Evolutionary conservation across 2,329 filamentous ascomycete species (phyloP), one percentile per base, ranked within the genome.

Genomic region (Westerdykella ornata): DNA sequence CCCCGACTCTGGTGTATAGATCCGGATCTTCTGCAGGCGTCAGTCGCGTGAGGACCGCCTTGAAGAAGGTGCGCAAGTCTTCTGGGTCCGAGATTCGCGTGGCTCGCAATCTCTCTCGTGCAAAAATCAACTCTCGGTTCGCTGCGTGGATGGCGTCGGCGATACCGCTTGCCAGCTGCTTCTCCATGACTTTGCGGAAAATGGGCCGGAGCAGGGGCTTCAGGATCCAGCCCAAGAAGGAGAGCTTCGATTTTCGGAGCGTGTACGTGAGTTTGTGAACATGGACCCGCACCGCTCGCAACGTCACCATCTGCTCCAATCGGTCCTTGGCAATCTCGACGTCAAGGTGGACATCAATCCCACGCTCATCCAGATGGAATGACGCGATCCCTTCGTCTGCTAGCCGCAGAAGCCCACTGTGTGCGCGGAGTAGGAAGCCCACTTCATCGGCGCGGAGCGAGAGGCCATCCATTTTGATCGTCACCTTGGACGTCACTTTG

Each of bases 201-300:
- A 96, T 73, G 1, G 88, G 88, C 20, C 86, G 82, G 3, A 96
- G 71, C 12, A 96, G 67, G 0, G 89, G 90, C 65, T 89, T 92
- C 56, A 94, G 72, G 3, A 95, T 62, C 85, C 87, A 95, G 12
- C 83, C 80, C 1, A 94, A 63, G 63, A 84, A 85, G 19, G 79
- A 77, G 64, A 94, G 84, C 59, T 81, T 87, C 63, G 81, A 87
- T 62, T 82, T 79, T 30, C 78, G 76, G 20, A 96, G 70, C 0
- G 71, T 79, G 69, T 94, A 96, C 59, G 85, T 78, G 12, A 97
- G 79, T 59, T 90, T 88, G 70, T 96, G 88, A 46, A 96, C 85
- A 52, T 80, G 77, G 1, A 95, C 89, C 2, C 81, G 74, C 7
- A 95, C 88, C 9, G 75, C 75, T 30, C 80, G 80, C 4, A 97